Evolutionary conservation across 2,329 filamentous ascomycete species (phyloP).

Genomic region (Ceratocystis diversiconidia): DNA sequence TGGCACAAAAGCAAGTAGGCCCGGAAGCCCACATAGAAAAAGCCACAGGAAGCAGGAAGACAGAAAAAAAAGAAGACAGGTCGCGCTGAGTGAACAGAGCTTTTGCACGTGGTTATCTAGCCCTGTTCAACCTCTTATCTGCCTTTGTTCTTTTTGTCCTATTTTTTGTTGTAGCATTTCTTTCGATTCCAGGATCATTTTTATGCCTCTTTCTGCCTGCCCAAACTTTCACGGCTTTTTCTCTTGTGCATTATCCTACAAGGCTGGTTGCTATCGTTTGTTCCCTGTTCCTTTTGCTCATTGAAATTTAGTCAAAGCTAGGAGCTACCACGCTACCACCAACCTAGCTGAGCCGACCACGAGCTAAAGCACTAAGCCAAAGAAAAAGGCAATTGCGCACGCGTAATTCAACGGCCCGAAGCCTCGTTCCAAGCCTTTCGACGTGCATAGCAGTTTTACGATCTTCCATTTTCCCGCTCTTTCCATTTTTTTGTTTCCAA

Average conservation of each 20-base stretch:
- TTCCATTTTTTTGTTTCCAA: neutral
- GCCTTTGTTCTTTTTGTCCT: neutral
- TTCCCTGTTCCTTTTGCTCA: neutral
- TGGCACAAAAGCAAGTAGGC: no score
- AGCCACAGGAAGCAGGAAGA: no score
- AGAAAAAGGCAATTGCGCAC: neutral
- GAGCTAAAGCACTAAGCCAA: neutral
- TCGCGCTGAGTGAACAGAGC: neutral
- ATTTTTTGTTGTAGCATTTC: neutral
- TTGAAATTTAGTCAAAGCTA: neutral
- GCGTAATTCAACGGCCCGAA: neutral
- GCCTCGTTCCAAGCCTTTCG: neutral
- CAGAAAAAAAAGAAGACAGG: neutral
- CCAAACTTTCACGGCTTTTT: neutral
- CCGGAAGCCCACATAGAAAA: no score
- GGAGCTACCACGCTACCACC: neutral
- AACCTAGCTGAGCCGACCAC: neutral
- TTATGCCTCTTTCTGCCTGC: neutral
- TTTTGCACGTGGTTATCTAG: neutral
- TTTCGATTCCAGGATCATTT: neutral
- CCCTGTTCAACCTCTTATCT: neutral
- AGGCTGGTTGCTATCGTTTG: neutral
- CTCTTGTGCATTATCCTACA: neutral
- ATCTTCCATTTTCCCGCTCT: no score
- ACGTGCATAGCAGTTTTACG: neutral